Base-by-base conservation (phyloP, 73 alveolate genomes). In the Symbiodinium natans region DNA sequence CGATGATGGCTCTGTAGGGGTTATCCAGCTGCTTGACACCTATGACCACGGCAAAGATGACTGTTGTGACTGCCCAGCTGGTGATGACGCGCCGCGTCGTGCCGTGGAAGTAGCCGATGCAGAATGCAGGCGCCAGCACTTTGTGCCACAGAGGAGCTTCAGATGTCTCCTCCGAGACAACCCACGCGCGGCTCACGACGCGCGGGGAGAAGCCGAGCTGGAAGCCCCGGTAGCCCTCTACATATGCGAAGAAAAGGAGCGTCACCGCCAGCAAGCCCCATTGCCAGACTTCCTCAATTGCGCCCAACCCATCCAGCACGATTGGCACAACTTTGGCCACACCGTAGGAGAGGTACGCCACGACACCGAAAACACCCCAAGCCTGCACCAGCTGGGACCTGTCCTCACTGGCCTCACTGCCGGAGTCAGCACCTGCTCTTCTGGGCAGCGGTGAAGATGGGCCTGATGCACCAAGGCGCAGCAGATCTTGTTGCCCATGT, bases 201-300 rank as follows among this genome's bases (percentile, higher is more conserved):
- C 98, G 98, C 2, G 98, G 98, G 27, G 98, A 92, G 71, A 92
- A 92, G n/a, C 98, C 98, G 41, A 92, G 83, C 92, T 92, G 98
- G 34, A 92, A 92, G 43, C 98, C 98, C n/a, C 98, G 17, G n/a
- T 92, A 92, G 98, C 98, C 98, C 92, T 92, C 98, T 39, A 92
- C 98, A 41, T 92, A 92, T 2, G 98, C 98, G 43, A 92, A 92
- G 92, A 92, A 92, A 34, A 74, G 83, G 33, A 92, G 52, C 25
- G 92, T 75, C 84, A 77, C 98, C 17, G 39, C 92, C 34, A 92
- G 92, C 92, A 92, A 23, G 5, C 82, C 92, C 98, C 98, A 92
- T 54, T 92, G 98, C 98, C 98, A 92, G 3, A 88, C 56, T 36
- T 92, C 98, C 98, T 92, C 42, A 34, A n/a, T 46, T 46, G 21